phyloP scores from a whole-genome alignment of 2,329 filamentous ascomycete genomes.

The Hymenoscyphus fraxineus region DNA sequence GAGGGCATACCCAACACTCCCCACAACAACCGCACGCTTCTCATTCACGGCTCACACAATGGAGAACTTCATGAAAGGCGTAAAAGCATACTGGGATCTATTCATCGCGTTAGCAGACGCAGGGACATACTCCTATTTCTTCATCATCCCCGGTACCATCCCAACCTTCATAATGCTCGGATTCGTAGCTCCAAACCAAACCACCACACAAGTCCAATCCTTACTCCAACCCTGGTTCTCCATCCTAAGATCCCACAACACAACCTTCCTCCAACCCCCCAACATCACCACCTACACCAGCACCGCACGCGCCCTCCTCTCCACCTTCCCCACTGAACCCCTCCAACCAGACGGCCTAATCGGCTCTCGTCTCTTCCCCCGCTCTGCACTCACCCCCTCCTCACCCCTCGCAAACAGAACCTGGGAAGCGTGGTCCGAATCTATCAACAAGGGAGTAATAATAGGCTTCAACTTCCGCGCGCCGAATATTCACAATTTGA shows the following conservation, averaged over 20 bases:
- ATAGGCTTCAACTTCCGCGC: slow-evolving; percentile 11
- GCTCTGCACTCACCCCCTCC: not conserved
- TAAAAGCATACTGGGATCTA: slow-evolving; percentile 48
- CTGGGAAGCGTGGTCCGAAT: slow-evolving; percentile 6
- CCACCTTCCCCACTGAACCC: slow-evolving; percentile 40
- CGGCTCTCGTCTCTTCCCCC: slow-evolving; percentile 10
- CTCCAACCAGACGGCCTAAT: slow-evolving; percentile 18
- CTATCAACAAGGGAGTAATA: not conserved
- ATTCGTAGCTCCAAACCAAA: slow-evolving; percentile 33
- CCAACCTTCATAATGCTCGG: slow-evolving; percentile 36
- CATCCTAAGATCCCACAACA: slow-evolving; percentile 34
- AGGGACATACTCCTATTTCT: slow-evolving; percentile 31
- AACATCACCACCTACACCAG: slow-evolving; percentile 14
- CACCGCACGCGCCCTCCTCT: slow-evolving; percentile 34
- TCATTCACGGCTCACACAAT: slow-evolving; percentile 5
- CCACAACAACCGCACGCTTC: slow-evolving; percentile 1
- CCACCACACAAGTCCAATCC: slow-evolving; percentile 27
- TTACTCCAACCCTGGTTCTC: slow-evolving; percentile 39
- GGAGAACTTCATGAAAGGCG: slow-evolving; percentile 42
- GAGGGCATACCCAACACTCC: slow-evolving; percentile 33
- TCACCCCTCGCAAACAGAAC: not conserved
- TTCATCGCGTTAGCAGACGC: slow-evolving; percentile 38
- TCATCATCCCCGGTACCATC: slow-evolving; percentile 32
- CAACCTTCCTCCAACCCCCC: slow-evolving; percentile 23
- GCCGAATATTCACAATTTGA: not conserved